These are phyloP conservation scores for Saitozyma sp. DNA, from an alignment of 768 basidiomycete genomes.

Conservation along the genomic window DNA sequence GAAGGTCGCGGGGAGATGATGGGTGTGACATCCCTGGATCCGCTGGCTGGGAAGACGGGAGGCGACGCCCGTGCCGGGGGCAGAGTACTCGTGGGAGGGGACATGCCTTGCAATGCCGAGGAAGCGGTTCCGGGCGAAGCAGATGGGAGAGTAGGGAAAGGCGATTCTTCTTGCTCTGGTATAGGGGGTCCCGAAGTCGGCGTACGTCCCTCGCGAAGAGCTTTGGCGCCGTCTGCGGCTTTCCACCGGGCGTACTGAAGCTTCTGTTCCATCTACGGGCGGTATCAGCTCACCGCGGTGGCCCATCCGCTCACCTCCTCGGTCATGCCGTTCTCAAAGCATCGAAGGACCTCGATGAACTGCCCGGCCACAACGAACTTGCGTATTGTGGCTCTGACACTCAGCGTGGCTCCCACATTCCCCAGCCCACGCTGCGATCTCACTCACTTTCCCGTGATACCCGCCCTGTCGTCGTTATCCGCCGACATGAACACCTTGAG, in stretches of 20 bases:
- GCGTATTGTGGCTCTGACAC: constrained; percentile 74
- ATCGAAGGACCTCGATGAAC: constrained; percentile 82
- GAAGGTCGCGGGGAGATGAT: constrained; percentile 32
- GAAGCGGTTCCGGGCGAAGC: constrained; percentile 16
- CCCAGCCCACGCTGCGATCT: not conserved
- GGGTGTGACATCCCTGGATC: constrained; percentile 17
- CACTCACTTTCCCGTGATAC: constrained; percentile 69
- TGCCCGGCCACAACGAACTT: constrained; percentile 94
- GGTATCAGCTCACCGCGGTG: not conserved
- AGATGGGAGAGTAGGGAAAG: constrained; percentile 30
- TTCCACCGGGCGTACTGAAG: constrained; percentile 97
- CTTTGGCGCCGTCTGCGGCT: constrained; percentile 90
- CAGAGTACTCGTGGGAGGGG: not conserved
- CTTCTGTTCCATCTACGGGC: constrained; percentile 72
- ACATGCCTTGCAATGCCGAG: not conserved
- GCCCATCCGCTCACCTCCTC: constrained; percentile 45
- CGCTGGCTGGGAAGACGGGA: constrained; percentile 12
- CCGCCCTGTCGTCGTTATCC: constrained; percentile 85
- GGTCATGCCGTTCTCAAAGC: constrained; percentile 50
- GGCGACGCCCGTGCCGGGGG: not conserved
- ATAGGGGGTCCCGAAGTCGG: constrained; percentile 75
- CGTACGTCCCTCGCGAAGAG: constrained; percentile 85
- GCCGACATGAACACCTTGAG: constrained; percentile 81
- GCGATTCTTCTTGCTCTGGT: constrained; percentile 23
- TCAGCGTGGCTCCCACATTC: not conserved